Evolutionary conservation across 2,329 filamentous ascomycete genomes (phyloP).

Genomic region (Colletotrichum simmondsii): DNA sequence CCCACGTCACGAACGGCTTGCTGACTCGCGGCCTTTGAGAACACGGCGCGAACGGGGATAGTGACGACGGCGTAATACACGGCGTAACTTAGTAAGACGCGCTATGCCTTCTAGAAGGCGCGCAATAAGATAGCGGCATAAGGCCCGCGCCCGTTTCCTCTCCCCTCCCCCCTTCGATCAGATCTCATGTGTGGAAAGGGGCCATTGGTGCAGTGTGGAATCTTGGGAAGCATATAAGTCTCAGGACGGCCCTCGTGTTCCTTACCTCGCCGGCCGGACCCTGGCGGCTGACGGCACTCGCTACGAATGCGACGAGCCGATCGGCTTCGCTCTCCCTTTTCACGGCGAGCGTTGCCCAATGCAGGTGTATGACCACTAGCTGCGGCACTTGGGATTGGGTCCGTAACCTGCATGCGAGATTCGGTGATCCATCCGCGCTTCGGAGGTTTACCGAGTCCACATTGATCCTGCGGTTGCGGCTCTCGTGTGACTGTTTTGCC

Average conservation of each 20-base stretch:
- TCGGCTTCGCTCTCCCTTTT: constrained; percentile 23
- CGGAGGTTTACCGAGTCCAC: constrained; percentile 28
- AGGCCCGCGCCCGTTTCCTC: neutral
- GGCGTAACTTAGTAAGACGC: neutral
- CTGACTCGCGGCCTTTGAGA: constrained; percentile 22
- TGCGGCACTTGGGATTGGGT: constrained; percentile 16
- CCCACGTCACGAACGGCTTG: constrained; percentile 28
- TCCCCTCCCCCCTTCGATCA: neutral
- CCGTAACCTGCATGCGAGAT: constrained; percentile 13
- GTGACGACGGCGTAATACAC: neutral
- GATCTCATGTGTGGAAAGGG: neutral
- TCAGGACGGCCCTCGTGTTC: neutral
- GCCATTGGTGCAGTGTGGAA: neutral
- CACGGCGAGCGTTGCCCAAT: constrained; percentile 6
- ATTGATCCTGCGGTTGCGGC: neutral
- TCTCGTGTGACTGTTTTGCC: neutral
- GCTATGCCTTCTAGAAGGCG: neutral
- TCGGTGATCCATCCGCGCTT: constrained; percentile 28
- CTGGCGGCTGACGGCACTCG: neutral
- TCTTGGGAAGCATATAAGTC: neutral
- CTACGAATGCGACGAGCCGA: constrained; percentile 5
- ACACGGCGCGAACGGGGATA: neutral
- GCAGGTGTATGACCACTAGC: neutral
- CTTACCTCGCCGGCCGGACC: neutral
- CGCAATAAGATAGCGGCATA: neutral